Conservation (phyloP, 768 basidiomycete species). For the Ramaria sp. region DNA sequence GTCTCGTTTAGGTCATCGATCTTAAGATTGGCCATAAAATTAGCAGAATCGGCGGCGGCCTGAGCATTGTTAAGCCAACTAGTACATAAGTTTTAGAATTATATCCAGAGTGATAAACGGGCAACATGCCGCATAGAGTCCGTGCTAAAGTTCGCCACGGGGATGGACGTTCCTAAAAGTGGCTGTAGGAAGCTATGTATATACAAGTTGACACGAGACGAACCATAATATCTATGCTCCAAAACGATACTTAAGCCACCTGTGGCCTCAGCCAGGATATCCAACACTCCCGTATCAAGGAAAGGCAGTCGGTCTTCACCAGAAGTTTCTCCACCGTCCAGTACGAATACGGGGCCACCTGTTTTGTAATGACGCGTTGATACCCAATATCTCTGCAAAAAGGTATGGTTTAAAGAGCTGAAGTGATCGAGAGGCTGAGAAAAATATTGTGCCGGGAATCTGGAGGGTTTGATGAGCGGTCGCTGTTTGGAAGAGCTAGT, state of each 20-base stretch:
- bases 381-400: constrained; percentile 88
- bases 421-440: constrained; percentile 83
- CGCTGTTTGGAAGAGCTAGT: background rate
- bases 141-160: constrained; percentile 68
- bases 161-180: constrained; percentile 54
- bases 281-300: constrained; percentile 58
- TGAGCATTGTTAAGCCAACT: constrained; percentile 89
- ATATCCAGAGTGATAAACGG: background rate
- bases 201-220: constrained; percentile 11
- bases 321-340: constrained; percentile 91
- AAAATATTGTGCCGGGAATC: constrained; percentile 40
- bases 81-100: background rate
- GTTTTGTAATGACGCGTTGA: constrained; percentile 65
- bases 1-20: constrained; percentile 62
- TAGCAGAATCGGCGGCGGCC: constrained; percentile 81
- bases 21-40: constrained; percentile 77
- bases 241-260: constrained; percentile 86
- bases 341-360: constrained; percentile 75
- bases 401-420: constrained; percentile 44
- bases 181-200: constrained; percentile 11
- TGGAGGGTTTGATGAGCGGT: background rate
- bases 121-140: constrained; percentile 57
- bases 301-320: constrained; percentile 52
- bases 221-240: constrained; percentile 87
- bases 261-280: constrained; percentile 75